phyloP scores from a whole-genome alignment of 2,329 filamentous ascomycete species.

The Mollisiaceae sp. region DNA sequence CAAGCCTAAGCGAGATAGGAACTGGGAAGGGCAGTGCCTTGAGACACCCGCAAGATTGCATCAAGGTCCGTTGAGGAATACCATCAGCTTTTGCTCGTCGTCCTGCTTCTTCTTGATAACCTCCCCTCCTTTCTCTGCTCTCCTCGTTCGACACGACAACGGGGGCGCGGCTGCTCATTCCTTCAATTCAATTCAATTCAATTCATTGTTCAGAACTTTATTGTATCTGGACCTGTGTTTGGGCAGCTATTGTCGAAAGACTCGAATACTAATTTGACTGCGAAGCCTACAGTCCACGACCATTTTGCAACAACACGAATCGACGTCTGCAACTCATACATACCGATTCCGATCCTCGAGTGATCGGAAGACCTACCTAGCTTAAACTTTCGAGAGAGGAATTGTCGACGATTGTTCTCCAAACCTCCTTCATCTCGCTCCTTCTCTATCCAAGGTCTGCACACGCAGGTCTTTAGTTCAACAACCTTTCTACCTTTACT shows the following conservation, averaged over 20 bases:
- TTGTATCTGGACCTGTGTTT: conserved; percentile 22
- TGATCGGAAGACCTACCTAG: background rate
- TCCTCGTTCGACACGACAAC: conserved; percentile 14
- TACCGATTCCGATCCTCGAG: conserved; percentile 8
- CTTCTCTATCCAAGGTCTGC: conserved; percentile 18
- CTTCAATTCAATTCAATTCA: conserved; percentile 14
- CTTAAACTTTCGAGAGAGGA: conserved; percentile 16
- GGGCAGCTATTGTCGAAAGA: background rate
- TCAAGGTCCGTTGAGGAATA: conserved; percentile 19
- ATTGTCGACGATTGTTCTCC: conserved; percentile 12
- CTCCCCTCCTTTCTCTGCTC: background rate
- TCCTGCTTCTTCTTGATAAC: conserved; percentile 7
- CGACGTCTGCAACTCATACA: conserved; percentile 3
- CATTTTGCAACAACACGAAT: conserved; percentile 4
- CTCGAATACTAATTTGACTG: conserved; percentile 12
- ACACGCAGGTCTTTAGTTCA: conserved; percentile 15
- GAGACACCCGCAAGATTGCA: conserved; percentile 24
- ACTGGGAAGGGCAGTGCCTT: conserved; percentile 17
- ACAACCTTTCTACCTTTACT: conserved; percentile 5
- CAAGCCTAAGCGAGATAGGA: conserved; percentile 23
- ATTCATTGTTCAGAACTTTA: conserved; percentile 22
- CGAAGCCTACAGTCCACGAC: conserved; percentile 3
- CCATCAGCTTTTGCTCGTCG: conserved; percentile 14
- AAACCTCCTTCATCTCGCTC: conserved; percentile 22
- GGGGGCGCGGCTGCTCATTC: conserved; percentile 16